phyloP scores from a whole-genome alignment of 169 alveolate species.

The Plasmodium falciparum region DNA sequence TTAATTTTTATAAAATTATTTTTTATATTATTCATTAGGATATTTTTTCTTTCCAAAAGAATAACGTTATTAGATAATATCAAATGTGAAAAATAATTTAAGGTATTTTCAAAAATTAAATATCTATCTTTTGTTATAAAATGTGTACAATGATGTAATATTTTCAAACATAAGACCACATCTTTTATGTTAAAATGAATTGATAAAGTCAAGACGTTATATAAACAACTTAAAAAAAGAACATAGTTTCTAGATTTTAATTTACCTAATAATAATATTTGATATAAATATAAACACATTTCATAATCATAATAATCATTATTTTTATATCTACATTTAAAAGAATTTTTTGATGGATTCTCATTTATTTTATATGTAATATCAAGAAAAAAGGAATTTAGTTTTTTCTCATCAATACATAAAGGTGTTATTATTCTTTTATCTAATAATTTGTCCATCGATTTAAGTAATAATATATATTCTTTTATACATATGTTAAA shows the following conservation, averaged over 20 bases:
- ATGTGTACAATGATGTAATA: slow-evolving; percentile 2
- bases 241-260: slow-evolving; percentile 15
- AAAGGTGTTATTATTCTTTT: not conserved
- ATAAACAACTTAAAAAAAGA: slow-evolving; percentile 35
- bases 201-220: slow-evolving; percentile 25
- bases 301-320: not conserved
- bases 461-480: slow-evolving; percentile 25
- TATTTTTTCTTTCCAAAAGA: slow-evolving; percentile 7
- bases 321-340: slow-evolving; percentile 6
- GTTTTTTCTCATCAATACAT: not conserved
- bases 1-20: not conserved
- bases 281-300: slow-evolving; percentile 5
- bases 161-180: slow-evolving; percentile 25
- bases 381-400: slow-evolving; percentile 2
- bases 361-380: not conserved
- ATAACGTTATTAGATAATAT: slow-evolving; percentile 3
- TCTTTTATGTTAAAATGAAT: slow-evolving; percentile 25
- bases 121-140: slow-evolving; percentile 43
- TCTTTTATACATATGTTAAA: slow-evolving; percentile 17
- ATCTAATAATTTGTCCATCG: slow-evolving; percentile 18
- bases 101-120: slow-evolving; percentile 34
- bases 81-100: slow-evolving; percentile 43
- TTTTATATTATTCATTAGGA: not conserved
- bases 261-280: slow-evolving; percentile 30
- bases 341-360: not conserved